Conservation (phyloP, 164 flowering plant species). For the Stephania yunnanensis region DNA sequence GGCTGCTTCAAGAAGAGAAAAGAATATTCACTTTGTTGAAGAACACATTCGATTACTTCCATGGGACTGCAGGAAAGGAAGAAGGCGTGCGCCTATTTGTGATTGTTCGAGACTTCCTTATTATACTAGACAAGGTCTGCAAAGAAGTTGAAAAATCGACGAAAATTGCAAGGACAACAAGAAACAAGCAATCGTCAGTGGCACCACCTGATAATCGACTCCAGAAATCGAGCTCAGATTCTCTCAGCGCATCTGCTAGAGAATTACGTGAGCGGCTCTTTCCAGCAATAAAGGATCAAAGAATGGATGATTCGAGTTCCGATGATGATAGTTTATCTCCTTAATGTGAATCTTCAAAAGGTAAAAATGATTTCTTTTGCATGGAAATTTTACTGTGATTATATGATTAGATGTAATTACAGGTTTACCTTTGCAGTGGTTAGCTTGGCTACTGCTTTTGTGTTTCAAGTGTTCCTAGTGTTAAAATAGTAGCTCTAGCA, state of each 20-base stretch:
- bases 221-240: neutral
- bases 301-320: constrained; percentile 35
- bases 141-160: constrained; percentile 34
- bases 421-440: neutral
- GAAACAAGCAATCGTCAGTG: constrained; percentile 19
- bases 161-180: constrained; percentile 18
- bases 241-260: constrained; percentile 14
- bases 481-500: neutral
- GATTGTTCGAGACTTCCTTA: constrained; percentile 75
- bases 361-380: constrained; percentile 7
- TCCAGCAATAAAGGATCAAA: constrained; percentile 41
- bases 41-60: constrained; percentile 80
- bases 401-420: neutral
- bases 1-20: constrained; percentile 70
- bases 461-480: neutral
- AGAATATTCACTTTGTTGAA: constrained; percentile 68
- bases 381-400: neutral
- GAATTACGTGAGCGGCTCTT: constrained; percentile 34
- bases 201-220: constrained; percentile 22
- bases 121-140: constrained; percentile 68
- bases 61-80: constrained; percentile 74
- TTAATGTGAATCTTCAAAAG: constrained; percentile 13
- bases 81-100: constrained; percentile 76
- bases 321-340: constrained; percentile 36
- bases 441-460: neutral